Base-by-base conservation (phyloP, 192 early-diverging fungal genomes). In the Pilaira anomala region DNA sequence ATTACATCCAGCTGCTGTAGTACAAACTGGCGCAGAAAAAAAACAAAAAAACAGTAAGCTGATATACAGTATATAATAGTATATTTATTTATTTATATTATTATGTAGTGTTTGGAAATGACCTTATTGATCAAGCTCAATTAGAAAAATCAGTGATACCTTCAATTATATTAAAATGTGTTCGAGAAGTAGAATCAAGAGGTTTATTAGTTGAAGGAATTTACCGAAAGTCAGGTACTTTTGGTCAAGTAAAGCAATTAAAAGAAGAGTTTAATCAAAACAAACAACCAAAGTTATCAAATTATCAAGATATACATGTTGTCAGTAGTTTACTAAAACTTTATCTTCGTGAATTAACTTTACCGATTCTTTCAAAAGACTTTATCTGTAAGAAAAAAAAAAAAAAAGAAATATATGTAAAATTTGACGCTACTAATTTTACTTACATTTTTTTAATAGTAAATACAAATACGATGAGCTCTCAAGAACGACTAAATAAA, bases 141-240 rank as follows among this genome's bases (percentile, higher is more conserved):
- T 33, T 66, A 16, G 88, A 92, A 49, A 76, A 81, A 7, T 68
- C 68, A 12, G 60, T 46, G 9, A 68, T 93, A 26, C 91, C 91
- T 19, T 78, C 80, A 72, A 65, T 93, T 1, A 81, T 93, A 40
- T 76, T 85, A 26, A 78, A 80, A 48, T 89, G 87, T 50, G 73
- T 93, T n/a, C 72, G 76, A 41, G 87, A 85, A 18, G 86, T 93
- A n/a, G 91, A 85, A 58, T 41, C 60, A 8, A 73, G 83, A 57
- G 82, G 69, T 49, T 74, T 84, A 83, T 85, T 60, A 53, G 85
- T 74, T 56, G 79, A 93, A 72, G 91, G 91, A 30, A 85, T 93
- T 22, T 93, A 93, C 65, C 89, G 91, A 30, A 85, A 87, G 63
- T 89, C 88, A 0, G 91, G 88, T 14, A 82, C 85, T 53, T 81